phyloP scores from a whole-genome alignment of 495 filamentous ascomycete genomes.

The Xylaria telfairii region DNA sequence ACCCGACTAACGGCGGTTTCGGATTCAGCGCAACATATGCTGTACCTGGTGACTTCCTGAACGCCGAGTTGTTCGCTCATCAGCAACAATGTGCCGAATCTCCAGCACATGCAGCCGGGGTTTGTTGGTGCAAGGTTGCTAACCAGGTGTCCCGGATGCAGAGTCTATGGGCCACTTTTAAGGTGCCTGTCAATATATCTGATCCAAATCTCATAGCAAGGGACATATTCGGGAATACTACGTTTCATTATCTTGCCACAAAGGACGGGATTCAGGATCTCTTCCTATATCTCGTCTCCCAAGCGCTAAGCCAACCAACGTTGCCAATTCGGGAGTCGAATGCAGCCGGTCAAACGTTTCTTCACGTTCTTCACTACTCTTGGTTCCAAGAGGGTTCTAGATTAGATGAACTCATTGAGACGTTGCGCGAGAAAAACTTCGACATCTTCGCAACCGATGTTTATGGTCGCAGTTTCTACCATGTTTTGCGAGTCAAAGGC shows the following conservation, averaged over 20 bases:
- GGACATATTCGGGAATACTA: slow-evolving; percentile 54
- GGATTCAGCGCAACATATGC: slow-evolving; percentile 23
- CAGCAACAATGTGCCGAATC: slow-evolving; percentile 36
- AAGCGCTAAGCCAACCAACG: slow-evolving; percentile 23
- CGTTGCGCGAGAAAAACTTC: slow-evolving; percentile 33
- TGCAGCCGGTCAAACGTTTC: slow-evolving; percentile 54
- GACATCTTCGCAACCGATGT: slow-evolving; percentile 48
- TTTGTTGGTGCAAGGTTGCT: slow-evolving; percentile 51
- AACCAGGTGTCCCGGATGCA: slow-evolving; percentile 29
- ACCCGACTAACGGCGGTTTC: not conserved
- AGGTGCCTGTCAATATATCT: slow-evolving; percentile 26
- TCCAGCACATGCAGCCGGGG: slow-evolving; percentile 38
- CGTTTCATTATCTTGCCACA: slow-evolving; percentile 50
- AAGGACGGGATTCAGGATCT: slow-evolving; percentile 35
- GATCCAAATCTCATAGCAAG: slow-evolving; percentile 28
- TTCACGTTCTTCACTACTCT: slow-evolving; percentile 50
- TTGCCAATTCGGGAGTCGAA: slow-evolving; percentile 38
- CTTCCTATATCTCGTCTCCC: slow-evolving; percentile 39
- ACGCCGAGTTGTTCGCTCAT: slow-evolving; percentile 31
- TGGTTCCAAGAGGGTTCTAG: slow-evolving; percentile 43
- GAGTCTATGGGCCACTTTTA: slow-evolving; percentile 26
- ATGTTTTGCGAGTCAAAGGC: slow-evolving; percentile 37
- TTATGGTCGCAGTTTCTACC: slow-evolving; percentile 54
- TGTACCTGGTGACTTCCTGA: slow-evolving; percentile 51
- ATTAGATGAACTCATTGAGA: slow-evolving; percentile 38